phyloP scores from a whole-genome alignment of 345 rosid species.

The Pseudoturritis turrita region DNA sequence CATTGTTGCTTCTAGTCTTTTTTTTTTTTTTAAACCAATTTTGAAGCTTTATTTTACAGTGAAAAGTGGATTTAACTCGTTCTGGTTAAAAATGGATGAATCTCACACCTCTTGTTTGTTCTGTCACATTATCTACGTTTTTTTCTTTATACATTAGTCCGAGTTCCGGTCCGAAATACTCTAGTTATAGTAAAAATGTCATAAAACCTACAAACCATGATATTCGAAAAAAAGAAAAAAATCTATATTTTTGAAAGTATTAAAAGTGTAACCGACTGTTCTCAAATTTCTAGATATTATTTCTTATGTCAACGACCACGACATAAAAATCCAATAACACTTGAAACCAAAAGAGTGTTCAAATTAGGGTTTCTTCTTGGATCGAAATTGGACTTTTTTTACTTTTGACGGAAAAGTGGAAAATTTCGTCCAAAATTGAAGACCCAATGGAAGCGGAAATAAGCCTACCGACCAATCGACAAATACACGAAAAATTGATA shows the following conservation, averaged over 20 bases:
- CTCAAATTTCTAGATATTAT: background rate
- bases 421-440: background rate
- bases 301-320: background rate
- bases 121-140: no score
- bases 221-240: background rate
- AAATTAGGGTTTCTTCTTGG: conserved; percentile 6
- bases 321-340: conserved; percentile 3
- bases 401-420: background rate
- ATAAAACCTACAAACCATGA: background rate
- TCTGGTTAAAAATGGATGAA: background rate
- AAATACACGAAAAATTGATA: conserved; percentile 11
- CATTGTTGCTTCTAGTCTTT: conserved; percentile 56
- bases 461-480: conserved; percentile 15
- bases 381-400: conserved; percentile 16
- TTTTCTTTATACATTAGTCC: no score
- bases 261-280: background rate
- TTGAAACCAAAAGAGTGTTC: conserved; percentile 16
- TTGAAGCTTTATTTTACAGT: background rate
- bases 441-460: background rate
- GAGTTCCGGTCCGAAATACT: no score
- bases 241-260: background rate
- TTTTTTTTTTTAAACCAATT: background rate
- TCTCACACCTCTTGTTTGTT: no score
- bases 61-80: background rate
- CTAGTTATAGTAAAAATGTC: no score